Evolutionary conservation across 345 rosid species (phyloP).

Genomic region (Linum lewisii): DNA sequence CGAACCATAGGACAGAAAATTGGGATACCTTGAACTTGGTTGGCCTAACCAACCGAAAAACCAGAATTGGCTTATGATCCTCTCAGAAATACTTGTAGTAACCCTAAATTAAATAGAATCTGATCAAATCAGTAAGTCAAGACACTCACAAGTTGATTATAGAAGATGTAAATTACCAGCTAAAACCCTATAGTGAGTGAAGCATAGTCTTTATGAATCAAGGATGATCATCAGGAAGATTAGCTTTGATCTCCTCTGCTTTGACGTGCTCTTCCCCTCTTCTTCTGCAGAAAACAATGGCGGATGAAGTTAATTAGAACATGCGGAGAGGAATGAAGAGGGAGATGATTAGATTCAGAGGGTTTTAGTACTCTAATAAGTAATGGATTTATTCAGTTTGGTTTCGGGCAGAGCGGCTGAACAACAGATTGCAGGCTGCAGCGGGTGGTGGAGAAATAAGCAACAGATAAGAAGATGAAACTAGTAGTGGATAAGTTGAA

Average conservation of each 20-base stretch:
- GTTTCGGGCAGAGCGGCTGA: too few relatives aligned
- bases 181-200: slow-evolving; percentile 35
- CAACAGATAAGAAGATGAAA: too few relatives aligned
- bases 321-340: too few relatives aligned
- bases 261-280: too few relatives aligned
- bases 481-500: too few relatives aligned
- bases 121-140: neutral
- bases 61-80: slow-evolving; percentile 31
- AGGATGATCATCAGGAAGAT: slow-evolving; percentile 22
- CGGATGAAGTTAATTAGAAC: too few relatives aligned
- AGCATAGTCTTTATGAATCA: slow-evolving; percentile 33
- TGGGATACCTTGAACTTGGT: slow-evolving; percentile 30
- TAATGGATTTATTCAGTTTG: too few relatives aligned
- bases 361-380: too few relatives aligned
- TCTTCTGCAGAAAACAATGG: too few relatives aligned
- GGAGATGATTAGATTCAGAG: too few relatives aligned
- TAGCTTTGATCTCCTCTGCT: slow-evolving; percentile 30
- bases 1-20: neutral
- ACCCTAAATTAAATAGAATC: slow-evolving; percentile 25
- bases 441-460: too few relatives aligned
- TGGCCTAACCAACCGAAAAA: slow-evolving; percentile 31
- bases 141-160: neutral
- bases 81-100: slow-evolving; percentile 40
- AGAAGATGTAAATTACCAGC: slow-evolving; percentile 24
- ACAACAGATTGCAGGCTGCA: too few relatives aligned